Evolutionary conservation across 2,329 filamentous ascomycete species (phyloP).

Genomic region (Elsinoe australis): DNA sequence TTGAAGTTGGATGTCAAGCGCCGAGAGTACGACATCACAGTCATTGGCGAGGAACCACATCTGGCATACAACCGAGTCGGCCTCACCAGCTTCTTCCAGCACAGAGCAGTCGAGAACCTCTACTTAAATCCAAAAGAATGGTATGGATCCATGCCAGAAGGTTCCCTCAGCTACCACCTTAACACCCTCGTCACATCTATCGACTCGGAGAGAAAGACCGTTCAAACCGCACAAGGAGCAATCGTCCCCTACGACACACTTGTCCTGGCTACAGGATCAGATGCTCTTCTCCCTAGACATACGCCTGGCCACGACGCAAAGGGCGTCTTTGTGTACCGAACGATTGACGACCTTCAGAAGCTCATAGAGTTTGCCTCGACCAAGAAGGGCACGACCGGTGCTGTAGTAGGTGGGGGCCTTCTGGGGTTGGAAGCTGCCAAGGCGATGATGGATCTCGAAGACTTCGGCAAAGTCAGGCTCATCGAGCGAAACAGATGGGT

Average conservation of each 20-base stretch:
- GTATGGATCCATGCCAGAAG: constrained; percentile 61
- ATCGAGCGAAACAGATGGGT: constrained; percentile 81
- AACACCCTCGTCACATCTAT: constrained; percentile 68
- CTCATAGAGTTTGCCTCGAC: constrained; percentile 65
- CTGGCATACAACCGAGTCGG: constrained; percentile 88
- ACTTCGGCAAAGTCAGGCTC: constrained; percentile 65
- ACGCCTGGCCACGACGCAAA: constrained; percentile 71
- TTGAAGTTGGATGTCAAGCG: constrained; percentile 72
- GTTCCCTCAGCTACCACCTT: constrained; percentile 64
- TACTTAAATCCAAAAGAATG: constrained; percentile 80
- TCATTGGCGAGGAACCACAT: constrained; percentile 82
- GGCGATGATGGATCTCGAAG: constrained; percentile 78
- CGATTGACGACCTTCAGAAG: constrained; percentile 69
- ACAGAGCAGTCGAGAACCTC: constrained; percentile 76
- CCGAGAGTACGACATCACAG: constrained; percentile 70
- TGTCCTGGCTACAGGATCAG: constrained; percentile 77
- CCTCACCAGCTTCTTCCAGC: constrained; percentile 80
- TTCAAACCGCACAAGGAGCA: constrained; percentile 63
- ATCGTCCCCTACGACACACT: constrained; percentile 69
- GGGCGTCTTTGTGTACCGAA: constrained; percentile 84
- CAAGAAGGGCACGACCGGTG: constrained; percentile 60
- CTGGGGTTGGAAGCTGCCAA: constrained; percentile 84
- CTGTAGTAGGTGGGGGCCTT: constrained; percentile 76
- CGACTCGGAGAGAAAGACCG: constrained; percentile 54
- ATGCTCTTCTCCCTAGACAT: constrained; percentile 64